Base-by-base conservation (phyloP, 169 alveolate genomes). In the Plasmodium berghei region DNA sequence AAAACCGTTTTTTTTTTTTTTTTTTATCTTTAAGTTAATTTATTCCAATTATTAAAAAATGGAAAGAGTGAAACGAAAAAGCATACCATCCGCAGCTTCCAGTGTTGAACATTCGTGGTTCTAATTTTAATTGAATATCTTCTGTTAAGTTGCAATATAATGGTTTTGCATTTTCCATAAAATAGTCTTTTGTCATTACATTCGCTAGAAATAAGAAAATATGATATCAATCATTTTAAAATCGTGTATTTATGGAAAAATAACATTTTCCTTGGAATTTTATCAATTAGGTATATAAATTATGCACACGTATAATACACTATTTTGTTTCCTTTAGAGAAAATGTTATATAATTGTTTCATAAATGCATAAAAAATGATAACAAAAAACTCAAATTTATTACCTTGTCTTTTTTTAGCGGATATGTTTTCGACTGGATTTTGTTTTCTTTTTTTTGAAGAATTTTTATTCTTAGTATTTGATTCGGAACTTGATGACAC, bases 51-150 rank as follows among this genome's bases (percentile, higher is more conserved):
- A 64, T 16, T 28, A n/a, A 56, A 52, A 77, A 40, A 72, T 34
- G 12, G 55, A 20, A 22, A 14, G 46, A 48, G 24, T 24, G 20
- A 63, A 64, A 77, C 20, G 52, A 49, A 52, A 49, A 49, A 71
- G 49, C 67, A 49, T 87, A 93, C 96, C 96, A 93, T 61, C 96
- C 96, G 55, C 95, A 91, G 75, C 94, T 93, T 12, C 92, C 94
- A 20, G 96, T 93, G 28, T 94, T 91, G 72, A 93, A 93, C 28
- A 63, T 49, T 87, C 94, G 85, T 48, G 95, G 94, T 28, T 87
- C 93, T 40, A 90, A 64, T 59, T 72, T 87, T 34, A 93, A 86
- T 52, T 88, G 88, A 24, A 93, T 55, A 46, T 88, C 71, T 24
- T 86, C 72, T 16, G 87, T 56, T 28, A 69, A 34, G 45, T 86